Conservation (phyloP, 768 basidiomycete genomes). For the Sistotremastrum suecicum region DNA sequence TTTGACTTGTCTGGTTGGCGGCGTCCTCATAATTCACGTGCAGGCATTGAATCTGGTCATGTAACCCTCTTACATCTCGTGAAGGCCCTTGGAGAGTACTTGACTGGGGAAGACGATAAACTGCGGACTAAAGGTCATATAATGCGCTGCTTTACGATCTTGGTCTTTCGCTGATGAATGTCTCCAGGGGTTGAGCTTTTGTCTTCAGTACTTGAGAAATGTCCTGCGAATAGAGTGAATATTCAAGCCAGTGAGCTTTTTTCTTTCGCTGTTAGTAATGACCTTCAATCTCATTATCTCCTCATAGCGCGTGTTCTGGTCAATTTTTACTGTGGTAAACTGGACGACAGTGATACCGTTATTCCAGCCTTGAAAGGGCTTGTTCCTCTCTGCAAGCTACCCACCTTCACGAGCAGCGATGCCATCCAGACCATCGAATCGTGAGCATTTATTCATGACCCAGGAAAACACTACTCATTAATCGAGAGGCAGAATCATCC, state of each 20-base stretch:
- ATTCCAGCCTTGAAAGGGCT: conserved; percentile 74
- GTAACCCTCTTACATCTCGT: conserved; percentile 63
- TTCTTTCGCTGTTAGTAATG: neutral
- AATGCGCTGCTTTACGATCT: conserved; percentile 1
- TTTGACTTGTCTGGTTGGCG: neutral
- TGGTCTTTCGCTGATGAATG: conserved; percentile 2
- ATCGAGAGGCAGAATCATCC: conserved; percentile 41
- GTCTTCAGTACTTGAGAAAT: conserved; percentile 49
- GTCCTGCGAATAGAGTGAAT: conserved; percentile 52
- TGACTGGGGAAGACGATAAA: conserved; percentile 75
- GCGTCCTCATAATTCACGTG: neutral
- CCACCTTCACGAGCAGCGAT: conserved; percentile 52
- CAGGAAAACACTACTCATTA: too few relatives aligned
- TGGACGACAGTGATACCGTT: conserved; percentile 76
- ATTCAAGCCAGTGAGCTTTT: conserved; percentile 59
- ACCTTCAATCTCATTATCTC: neutral
- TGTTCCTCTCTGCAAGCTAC: conserved; percentile 43
- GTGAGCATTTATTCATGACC: conserved; percentile 29
- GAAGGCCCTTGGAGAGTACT: conserved; percentile 73
- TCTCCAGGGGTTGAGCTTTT: conserved; percentile 73
- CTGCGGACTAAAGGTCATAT: conserved; percentile 63
- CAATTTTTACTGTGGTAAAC: conserved; percentile 71
- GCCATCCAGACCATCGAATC: conserved; percentile 41
- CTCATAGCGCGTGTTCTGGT: conserved; percentile 64
- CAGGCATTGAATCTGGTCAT: conserved; percentile 40